Percentiles rank a stretch among this genome's conserved stretches.
Evolutionary conservation across 805 yeast genomes (phyloP).

Genomic region (Saccharomycopsis selenospora): DNA sequence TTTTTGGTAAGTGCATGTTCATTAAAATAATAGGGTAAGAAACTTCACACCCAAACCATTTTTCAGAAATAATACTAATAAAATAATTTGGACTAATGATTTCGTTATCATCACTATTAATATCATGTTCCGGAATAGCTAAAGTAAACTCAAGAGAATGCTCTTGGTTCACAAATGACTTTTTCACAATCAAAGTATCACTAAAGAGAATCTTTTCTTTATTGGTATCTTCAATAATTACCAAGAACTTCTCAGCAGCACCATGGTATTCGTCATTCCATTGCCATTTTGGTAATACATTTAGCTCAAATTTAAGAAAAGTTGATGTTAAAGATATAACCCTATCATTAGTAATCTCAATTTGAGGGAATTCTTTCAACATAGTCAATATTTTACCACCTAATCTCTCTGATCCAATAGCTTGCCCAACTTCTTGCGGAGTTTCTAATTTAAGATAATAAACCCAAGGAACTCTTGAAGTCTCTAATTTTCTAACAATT

Average conservation of each 20-base stretch:
- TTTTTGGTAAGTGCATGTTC: conserved; percentile 49
- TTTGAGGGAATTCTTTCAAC: conserved; percentile 65
- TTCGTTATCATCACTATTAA: conserved; percentile 23
- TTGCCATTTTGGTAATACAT: conserved; percentile 61
- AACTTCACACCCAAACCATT: conserved; percentile 74
- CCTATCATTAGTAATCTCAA: conserved; percentile 44
- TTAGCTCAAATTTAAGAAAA: conserved; percentile 57
- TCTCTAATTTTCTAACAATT: conserved; percentile 66
- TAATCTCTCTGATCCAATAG: conserved; percentile 60
- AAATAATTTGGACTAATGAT: conserved; percentile 64
- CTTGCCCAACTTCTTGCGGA: conserved; percentile 76
- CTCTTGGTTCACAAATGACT: conserved; percentile 43
- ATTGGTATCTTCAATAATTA: conserved; percentile 76
- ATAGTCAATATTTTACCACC: conserved; percentile 55
- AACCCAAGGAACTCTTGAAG: conserved; percentile 75
- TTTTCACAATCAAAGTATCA: conserved; percentile 47
- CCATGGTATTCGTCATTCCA: conserved; percentile 72
- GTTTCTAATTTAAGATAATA: conserved; percentile 60
- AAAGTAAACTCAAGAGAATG: conserved; percentile 61
- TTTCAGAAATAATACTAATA: conserved; percentile 66
- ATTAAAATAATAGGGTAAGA: conserved; percentile 53
- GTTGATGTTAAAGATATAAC: conserved; percentile 75
- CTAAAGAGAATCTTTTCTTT: conserved; percentile 65
- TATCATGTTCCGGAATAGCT: conserved; percentile 39
- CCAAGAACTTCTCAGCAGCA: conserved; percentile 52